Evolutionary conservation across 2,329 filamentous ascomycete species (phyloP), one percentile per base, ranked within the genome.

Genomic region (Pyricularia sp.): DNA sequence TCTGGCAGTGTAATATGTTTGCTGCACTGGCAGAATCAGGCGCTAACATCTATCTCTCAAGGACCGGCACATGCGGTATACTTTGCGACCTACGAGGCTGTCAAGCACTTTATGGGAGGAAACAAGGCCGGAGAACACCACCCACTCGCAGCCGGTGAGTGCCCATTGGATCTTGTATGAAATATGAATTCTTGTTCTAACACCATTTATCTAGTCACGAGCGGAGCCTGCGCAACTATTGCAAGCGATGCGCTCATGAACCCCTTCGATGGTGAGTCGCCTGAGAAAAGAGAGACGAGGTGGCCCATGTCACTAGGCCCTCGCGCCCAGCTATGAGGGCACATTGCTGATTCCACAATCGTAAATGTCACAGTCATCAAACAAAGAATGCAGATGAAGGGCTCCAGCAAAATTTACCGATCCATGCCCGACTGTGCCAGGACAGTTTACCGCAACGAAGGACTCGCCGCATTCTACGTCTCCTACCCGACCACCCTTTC

Each of bases 221-320:
- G 93, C 77, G 95, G 95, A 80, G 94, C 95, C 70, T 92, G 92
- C 74, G 95, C 95, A 72, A 98, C 95, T 9, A 97, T 98, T 78
- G 92, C 94, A 50, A 97, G 94, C 78, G 95, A 99, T 83, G 95
- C 95, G 68, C 88, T 99, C 73, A 99, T 99, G 95, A 99, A 98
- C 77, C 95, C 95, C 26, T 99, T 99, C 78, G 95, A 99, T 82
- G 93, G 93, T 97, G 86, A 75, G 87, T 77, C 69, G 31, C 23
- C 58, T 10, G 23, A 26, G 14, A 25, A 61, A 61, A 26, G 4
- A 14, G 9, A 23, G 58, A 2, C 58, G 11, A 61, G 25, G 23
- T 17, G n/a, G 25, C 26, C 12, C n/a, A 25, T 61, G n/a, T 10
- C n/a, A 36, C 33, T 4, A 14, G 2, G 12, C 33, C 33, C 12